These are phyloP conservation scores for Mycena haematopus DNA, from an alignment of 768 basidiomycete genomes.

Conservation along the genomic window DNA sequence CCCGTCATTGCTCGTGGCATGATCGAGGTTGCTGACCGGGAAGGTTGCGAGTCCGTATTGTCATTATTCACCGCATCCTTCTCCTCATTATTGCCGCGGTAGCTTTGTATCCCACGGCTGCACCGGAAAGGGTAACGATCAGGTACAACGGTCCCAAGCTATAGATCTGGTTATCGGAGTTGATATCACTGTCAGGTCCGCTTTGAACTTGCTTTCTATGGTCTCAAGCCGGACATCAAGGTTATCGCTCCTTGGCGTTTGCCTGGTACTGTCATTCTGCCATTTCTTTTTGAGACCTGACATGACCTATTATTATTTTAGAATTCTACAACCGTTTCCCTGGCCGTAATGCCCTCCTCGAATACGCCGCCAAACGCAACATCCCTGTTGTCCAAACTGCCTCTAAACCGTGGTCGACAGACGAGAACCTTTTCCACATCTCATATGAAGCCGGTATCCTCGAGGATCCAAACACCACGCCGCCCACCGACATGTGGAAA, in stretches of 20 bases:
- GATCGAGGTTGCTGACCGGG: slow-evolving; percentile 89
- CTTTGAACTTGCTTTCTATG: slow-evolving; percentile 99
- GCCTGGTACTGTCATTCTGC: slow-evolving; percentile 63
- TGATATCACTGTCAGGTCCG: slow-evolving; percentile 51
- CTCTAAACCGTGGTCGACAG: slow-evolving; percentile 98
- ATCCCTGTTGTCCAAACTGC: slow-evolving; percentile 96
- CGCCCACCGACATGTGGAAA: slow-evolving; percentile 99
- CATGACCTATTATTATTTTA: slow-evolving; percentile 34
- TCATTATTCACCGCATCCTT: not conserved
- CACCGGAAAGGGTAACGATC: slow-evolving; percentile 99
- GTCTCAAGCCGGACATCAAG: slow-evolving; percentile 97
- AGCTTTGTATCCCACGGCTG: slow-evolving; percentile 98
- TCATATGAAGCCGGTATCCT: slow-evolving; percentile 99
- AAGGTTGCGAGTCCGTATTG: slow-evolving; percentile 90
- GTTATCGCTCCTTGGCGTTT: slow-evolving; percentile 98
- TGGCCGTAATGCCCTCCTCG: slow-evolving; percentile 91
- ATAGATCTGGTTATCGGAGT: too few relatives aligned
- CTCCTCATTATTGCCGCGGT: not conserved
- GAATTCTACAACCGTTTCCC: slow-evolving; percentile 98
- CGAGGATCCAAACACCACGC: slow-evolving; percentile 94
- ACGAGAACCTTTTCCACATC: slow-evolving; percentile 99
- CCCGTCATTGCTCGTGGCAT: slow-evolving; percentile 99
- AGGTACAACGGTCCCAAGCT: slow-evolving; percentile 47
- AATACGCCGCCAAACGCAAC: slow-evolving; percentile 83
- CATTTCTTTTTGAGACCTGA: not conserved